Evolutionary conservation across 257 asterid genomes (phyloP).

Genomic region (Solanum chaucha): DNA sequence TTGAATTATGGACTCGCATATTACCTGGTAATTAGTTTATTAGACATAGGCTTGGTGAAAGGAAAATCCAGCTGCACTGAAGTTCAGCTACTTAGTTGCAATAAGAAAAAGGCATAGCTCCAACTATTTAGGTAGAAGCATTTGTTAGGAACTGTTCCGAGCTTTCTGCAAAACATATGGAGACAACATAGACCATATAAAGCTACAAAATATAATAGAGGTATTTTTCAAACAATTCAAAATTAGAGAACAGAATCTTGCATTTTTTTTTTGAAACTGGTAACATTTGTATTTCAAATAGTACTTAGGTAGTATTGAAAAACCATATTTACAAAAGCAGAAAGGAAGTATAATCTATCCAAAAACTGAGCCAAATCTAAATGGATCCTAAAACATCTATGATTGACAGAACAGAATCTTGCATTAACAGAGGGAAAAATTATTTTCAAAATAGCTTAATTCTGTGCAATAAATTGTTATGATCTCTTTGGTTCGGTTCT

Average conservation of each 20-base stretch:
- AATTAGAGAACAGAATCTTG: neutral
- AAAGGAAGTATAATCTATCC: too few species aligned
- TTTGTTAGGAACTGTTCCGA: neutral
- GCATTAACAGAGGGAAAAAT: neutral
- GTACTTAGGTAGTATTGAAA: too few species aligned
- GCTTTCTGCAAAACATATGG: neutral
- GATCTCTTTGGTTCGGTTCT: neutral
- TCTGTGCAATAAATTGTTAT: neutral
- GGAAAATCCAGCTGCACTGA: neutral
- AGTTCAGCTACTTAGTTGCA: neutral
- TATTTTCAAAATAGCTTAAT: neutral
- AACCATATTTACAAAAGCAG: too few species aligned
- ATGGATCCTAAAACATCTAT: too few species aligned
- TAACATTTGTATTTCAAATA: too few species aligned
- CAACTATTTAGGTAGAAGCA: neutral
- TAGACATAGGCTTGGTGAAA: neutral
- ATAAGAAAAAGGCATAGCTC: neutral
- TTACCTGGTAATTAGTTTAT: neutral
- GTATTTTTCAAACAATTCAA: neutral
- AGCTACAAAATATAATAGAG: neutral
- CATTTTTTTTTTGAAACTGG: neutral
- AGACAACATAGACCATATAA: neutral
- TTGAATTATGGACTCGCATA: neutral
- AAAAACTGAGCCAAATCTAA: too few species aligned
- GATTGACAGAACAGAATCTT: neutral